Base-by-base conservation (phyloP, 176 grass and related monocot genomes). In the Paspalum notatum region DNA sequence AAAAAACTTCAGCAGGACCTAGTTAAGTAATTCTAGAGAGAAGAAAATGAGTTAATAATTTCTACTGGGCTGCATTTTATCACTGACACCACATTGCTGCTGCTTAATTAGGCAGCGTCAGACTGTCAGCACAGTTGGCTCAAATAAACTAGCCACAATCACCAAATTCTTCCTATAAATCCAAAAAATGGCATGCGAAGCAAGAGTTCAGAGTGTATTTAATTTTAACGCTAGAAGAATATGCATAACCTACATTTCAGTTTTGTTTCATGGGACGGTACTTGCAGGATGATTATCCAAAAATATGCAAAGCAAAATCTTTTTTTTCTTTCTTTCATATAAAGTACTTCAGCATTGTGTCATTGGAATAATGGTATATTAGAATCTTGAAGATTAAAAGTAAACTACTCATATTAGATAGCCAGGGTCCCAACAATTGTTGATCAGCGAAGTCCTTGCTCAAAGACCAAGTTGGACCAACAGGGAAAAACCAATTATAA, bases 361-460 rank as follows among this genome's bases (percentile, higher is more conserved):
- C 44, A 43, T 4, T n/a, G 7, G 9, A 44, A 68, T 52, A 26
- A 5, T 22, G 42, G 8, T 46, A 45, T 44, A 10, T 21, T 45
- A 25, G 15, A 58, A 71, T 32, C 22, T 58, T 76, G 3, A 75
- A 3, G 39, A 25, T 72, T 52, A 37, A 32, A 49, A 32, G 7
- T 14, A 72, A 53, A 53, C 70, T 72, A n/a, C n/a, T n/a, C n/a
- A n/a, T n/a, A 72, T 71, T 71, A 25, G 22, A 70, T 60, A 60
- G 32, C 32, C 58, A 58, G 8, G 55, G n/a, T 46, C 66, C 42
- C 42, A 25, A 68, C 46, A 14, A 70, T 25, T 45, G 44, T 25
- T 70, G 44, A 47, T 71, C 67, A 27, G 8, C 44, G 13, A 27
- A 47, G 50, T 13, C 46, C 21, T 70, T 70, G 22, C 12, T 70